Base-by-base conservation (phyloP, 306 rosid species). In the Quercus alba region DNA sequence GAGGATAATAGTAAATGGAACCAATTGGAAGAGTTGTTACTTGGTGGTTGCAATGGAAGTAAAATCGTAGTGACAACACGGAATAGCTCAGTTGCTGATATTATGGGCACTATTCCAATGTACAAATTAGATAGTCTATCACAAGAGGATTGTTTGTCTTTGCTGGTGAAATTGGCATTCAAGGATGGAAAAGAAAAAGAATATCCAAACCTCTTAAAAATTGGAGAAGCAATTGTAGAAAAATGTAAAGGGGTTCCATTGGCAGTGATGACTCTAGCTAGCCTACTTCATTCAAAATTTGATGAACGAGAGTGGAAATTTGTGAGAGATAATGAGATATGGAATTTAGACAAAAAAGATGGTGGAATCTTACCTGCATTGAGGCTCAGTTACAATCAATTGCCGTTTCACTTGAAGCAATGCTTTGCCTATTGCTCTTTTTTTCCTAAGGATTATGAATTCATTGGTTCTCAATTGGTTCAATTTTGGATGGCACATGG, bases 211-310 rank as follows among this genome's bases (percentile, higher is more conserved):
- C 44, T 38, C 44, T 38, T 38, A 30, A 6, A 54, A 2, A 76
- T 84, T 25, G 84, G 75, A 30, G 33, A 12, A 0, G 55, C 49
- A 3, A 71, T 84, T 52, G 81, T 31, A 21, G 0, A 31, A n/a
- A 84, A 84, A 49, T 80, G 84, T 52, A 4, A 28, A 18, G 79
- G 78, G 31, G 72, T 84, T 62, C 87, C 63, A 0, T 52, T 84
- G 38, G 84, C 76, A 1, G 17, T 79, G 54, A 84, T 25, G 2
- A 84, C 84, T 38, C 6, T 38, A 38, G 44, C 44, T 0, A 1
- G 49, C 20, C 1, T 52, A 4, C 62, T 72, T 2, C 28, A 15
- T n/a, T 9, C 76, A 6, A 28, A 54, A 72, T 11, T 52, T 25
- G 49, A 72, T 72, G 23, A 15, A 72, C 0, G 0, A 0, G 17